Conservation (phyloP, 768 basidiomycete species). For the Gymnopilus dilepis region DNA sequence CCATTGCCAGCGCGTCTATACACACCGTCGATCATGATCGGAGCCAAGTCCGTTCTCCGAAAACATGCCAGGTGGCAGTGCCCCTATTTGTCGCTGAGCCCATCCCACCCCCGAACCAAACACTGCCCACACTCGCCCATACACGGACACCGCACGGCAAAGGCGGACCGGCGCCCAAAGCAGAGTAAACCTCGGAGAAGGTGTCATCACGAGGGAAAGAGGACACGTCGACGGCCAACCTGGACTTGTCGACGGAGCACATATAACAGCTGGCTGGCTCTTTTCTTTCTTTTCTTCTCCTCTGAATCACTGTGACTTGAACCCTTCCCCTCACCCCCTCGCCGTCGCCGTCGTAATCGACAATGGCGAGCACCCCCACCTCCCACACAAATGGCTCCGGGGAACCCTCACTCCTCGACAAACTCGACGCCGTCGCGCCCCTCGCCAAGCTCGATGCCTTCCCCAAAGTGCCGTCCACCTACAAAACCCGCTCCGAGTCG, state of each 20-base stretch:
- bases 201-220: conserved; percentile 22
- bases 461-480: conserved; percentile 81
- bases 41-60: too few relatives aligned
- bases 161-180: neutral
- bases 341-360: too few relatives aligned
- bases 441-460: conserved; percentile 85
- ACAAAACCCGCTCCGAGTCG: conserved; percentile 78
- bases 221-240: conserved; percentile 23
- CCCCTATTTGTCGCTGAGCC: neutral
- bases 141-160: too few relatives aligned
- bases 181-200: conserved; percentile 20
- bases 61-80: too few relatives aligned
- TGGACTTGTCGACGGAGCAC: conserved; percentile 17
- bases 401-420: conserved; percentile 52
- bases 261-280: conserved; percentile 19
- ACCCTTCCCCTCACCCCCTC: too few relatives aligned
- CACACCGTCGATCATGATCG: too few relatives aligned
- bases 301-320: too few relatives aligned
- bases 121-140: too few relatives aligned
- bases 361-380: conserved; percentile 11
- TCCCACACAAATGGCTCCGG: too few relatives aligned
- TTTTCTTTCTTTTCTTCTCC: neutral
- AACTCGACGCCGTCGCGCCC: conserved; percentile 69
- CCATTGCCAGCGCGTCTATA: too few relatives aligned
- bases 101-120: neutral